Base-by-base conservation (phyloP, 768 basidiomycete genomes). In the Boletus fagicola region DNA sequence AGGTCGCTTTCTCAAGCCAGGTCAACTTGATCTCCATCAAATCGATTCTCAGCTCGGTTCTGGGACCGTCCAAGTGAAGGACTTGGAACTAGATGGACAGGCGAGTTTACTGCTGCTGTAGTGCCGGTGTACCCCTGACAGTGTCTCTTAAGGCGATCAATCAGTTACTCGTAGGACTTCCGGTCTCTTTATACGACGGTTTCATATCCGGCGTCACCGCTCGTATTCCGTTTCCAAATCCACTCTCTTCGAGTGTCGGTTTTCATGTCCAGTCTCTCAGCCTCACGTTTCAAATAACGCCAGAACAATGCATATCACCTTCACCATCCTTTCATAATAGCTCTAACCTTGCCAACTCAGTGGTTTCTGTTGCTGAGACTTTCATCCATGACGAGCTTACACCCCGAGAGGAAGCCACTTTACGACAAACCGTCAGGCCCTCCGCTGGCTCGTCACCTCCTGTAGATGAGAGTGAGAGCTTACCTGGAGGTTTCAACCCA, bases 31-130 rank as follows among this genome's bases (percentile, higher is more conserved):
- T 74, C 78, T 83, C 51, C 81, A 87, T 54, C 86, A 92, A 74
- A 88, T 97, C 64, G 92, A 96, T 65, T 90, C 92, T 30, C 92
- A 96, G 73, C 87, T 98, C 65, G 89, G 92, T n/a, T 88, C 87
- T 42, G 95, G 95, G 18, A 87, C 83, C 69, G 85, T 97, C 5
- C 90, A 94, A 72, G 82, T 98, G 38, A 87, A 87, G 60, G 86
- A 93, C 65, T 76, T 97, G 54, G 84, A 94, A 68, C 75, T 98
- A 49, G 84, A 93, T 70, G 79, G 80, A 49, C 77, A 85, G 71
- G 94, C 89, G 66, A 86, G 80, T 46, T 31, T 11, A 22, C 42
- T 53, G n/a, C 39, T 50, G 33, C 44, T 53, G 26, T 44, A 56
- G 40, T 35, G 13, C 50, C 57, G 36, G 28, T 60, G 53, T 45